Evolutionary conservation across 305 asterid species (phyloP).

Genomic region (Ilex paraguariensis): DNA sequence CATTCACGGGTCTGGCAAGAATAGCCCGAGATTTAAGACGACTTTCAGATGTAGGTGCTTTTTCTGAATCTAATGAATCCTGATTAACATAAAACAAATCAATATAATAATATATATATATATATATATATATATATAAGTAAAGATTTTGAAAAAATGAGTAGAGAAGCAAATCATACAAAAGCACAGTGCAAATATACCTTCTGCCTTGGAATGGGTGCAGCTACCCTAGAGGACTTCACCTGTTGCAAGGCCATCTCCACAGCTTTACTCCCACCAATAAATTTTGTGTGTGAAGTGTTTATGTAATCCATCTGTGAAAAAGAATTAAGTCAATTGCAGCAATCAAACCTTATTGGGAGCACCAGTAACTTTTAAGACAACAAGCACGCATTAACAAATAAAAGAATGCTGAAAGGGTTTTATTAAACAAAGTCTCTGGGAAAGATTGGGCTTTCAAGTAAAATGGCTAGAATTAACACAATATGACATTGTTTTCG

Average conservation of each 20-base stretch:
- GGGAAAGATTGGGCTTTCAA: too few relatives aligned
- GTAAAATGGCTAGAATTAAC: too few relatives aligned
- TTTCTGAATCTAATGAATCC: slow-evolving; percentile 70
- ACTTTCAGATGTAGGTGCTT: slow-evolving; percentile 56
- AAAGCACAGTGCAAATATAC: slow-evolving; percentile 26
- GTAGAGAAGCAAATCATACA: background rate
- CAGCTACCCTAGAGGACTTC: slow-evolving; percentile 51
- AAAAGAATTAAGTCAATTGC: background rate
- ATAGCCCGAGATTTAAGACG: slow-evolving; percentile 57
- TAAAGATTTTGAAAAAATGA: background rate
- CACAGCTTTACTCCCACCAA: slow-evolving; percentile 91
- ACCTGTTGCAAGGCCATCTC: slow-evolving; percentile 76
- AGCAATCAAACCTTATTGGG: too few relatives aligned
- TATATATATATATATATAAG: too few relatives aligned
- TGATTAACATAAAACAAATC: slow-evolving; percentile 24
- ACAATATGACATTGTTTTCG: too few relatives aligned
- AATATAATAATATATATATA: too few relatives aligned
- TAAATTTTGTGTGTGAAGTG: slow-evolving; percentile 84
- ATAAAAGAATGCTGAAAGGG: too few relatives aligned
- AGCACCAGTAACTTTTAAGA: too few relatives aligned
- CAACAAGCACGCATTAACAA: too few relatives aligned
- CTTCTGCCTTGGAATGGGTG: slow-evolving; percentile 54
- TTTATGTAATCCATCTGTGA: slow-evolving; percentile 88
- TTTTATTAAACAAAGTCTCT: too few relatives aligned
- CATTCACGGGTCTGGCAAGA: slow-evolving; percentile 71